Evolutionary conservation across 495 filamentous ascomycete species (phyloP).

Genomic region (Haplographium delicatum): DNA sequence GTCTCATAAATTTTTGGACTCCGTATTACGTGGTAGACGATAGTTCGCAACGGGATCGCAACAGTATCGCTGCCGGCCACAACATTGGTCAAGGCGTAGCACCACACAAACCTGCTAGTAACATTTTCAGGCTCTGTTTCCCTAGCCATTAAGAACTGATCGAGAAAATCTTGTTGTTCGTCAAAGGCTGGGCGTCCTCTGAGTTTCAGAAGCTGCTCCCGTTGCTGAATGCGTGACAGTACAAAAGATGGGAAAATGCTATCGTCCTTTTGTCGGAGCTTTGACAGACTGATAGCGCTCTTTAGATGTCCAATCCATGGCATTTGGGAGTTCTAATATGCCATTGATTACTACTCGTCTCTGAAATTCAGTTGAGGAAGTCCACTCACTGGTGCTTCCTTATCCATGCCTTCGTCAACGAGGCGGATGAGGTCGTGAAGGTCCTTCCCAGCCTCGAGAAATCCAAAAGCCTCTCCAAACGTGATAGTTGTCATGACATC

Average conservation of each 20-base stretch:
- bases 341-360: no score
- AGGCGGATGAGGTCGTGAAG: conserved; percentile 35
- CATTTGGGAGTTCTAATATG: conserved; percentile 32
- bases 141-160: conserved; percentile 27
- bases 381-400: conserved; percentile 34
- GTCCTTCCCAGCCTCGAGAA: conserved; percentile 35
- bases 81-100: conserved; percentile 31
- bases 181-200: not conserved
- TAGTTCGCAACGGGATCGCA: conserved; percentile 40
- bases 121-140: conserved; percentile 21
- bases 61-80: conserved; percentile 50
- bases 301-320: conserved; percentile 45
- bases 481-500: conserved; percentile 34
- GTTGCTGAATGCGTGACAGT: not conserved
- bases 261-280: not conserved
- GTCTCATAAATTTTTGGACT: conserved; percentile 34
- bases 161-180: conserved; percentile 26
- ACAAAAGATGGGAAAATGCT: not conserved
- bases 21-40: conserved; percentile 48
- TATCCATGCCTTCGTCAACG: conserved; percentile 33
- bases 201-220: not conserved
- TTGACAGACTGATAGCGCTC: conserved; percentile 30
- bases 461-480: conserved; percentile 34
- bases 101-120: conserved; percentile 22
- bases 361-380: not conserved